Evolutionary conservation across 352 stramenopile species (phyloP).

Genomic region (Pythium volutum): DNA sequence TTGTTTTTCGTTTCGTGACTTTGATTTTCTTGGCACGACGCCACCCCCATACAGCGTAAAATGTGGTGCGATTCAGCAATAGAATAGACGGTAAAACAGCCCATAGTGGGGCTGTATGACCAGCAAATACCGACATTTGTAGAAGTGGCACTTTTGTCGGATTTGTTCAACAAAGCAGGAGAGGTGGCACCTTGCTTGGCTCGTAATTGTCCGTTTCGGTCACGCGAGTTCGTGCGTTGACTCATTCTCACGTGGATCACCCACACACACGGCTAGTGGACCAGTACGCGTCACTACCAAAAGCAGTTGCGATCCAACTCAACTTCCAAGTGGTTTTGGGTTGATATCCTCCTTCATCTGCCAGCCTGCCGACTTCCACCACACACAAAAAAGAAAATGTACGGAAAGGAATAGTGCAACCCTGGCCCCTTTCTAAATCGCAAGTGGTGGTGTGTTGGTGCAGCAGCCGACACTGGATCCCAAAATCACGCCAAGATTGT

Average conservation of each 20-base stretch:
- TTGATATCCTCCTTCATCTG: background rate
- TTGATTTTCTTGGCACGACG: background rate
- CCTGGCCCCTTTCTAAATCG: background rate
- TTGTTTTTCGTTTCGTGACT: background rate
- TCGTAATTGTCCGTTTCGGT: slow-evolving; percentile 7
- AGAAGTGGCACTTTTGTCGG: background rate
- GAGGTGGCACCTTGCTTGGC: background rate
- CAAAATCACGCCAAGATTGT: background rate
- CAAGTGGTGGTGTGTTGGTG: too few relatives aligned
- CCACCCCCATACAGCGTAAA: background rate
- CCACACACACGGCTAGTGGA: background rate
- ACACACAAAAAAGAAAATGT: background rate
- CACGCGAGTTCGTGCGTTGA: slow-evolving; percentile 4
- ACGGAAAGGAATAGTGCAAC: background rate
- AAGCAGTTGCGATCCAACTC: background rate
- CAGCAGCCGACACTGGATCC: too few relatives aligned
- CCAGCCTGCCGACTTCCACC: background rate
- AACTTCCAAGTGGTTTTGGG: background rate
- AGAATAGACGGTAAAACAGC: too few relatives aligned
- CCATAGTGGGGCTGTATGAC: too few relatives aligned
- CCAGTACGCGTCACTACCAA: background rate
- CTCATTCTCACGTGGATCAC: background rate
- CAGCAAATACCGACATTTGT: background rate
- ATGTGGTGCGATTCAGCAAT: too few relatives aligned
- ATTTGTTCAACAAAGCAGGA: background rate